A percentile compares a stretch with the other conserved stretches of the same genome.
phyloP scores from a whole-genome alignment of 257 asterid species.

The Lavandula angustifolia region DNA sequence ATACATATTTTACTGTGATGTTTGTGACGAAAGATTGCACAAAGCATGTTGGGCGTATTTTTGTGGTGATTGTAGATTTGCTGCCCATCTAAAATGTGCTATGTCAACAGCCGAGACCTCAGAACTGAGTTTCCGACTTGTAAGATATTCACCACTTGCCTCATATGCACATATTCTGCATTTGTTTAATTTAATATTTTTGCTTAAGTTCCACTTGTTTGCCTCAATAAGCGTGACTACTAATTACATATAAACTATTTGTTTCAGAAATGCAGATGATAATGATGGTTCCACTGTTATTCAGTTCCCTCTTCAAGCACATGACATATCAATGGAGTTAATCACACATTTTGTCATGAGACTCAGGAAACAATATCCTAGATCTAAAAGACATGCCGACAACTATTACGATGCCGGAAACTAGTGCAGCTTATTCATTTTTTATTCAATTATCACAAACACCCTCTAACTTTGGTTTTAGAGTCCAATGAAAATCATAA shows the following conservation, averaged over 20 bases:
- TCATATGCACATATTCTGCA: too few species aligned
- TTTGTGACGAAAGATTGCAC: neutral
- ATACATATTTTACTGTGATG: neutral
- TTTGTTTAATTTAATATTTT: too few species aligned
- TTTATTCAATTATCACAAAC: neutral
- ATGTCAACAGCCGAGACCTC: too few species aligned
- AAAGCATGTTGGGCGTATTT: neutral
- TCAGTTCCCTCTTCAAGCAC: neutral
- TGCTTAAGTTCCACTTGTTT: too few species aligned
- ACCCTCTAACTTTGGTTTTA: constrained; percentile 18
- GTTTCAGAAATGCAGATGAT: neutral
- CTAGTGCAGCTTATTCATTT: neutral
- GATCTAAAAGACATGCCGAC: neutral
- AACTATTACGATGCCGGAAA: too few species aligned
- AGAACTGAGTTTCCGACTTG: too few species aligned
- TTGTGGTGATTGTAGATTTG: constrained; percentile 7
- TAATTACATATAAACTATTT: too few species aligned
- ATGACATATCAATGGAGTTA: constrained; percentile 5
- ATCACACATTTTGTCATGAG: constrained; percentile 19
- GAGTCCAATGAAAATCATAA: neutral
- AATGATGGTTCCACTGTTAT: neutral
- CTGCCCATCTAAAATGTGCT: constrained; percentile 15
- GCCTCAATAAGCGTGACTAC: too few species aligned
- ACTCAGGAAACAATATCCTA: neutral
- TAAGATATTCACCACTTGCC: too few species aligned